Evolutionary conservation across 1,284 basidiomycete species (phyloP), one percentile per base, ranked within the genome.

Genomic region (Microbotryomycetes sp.): DNA sequence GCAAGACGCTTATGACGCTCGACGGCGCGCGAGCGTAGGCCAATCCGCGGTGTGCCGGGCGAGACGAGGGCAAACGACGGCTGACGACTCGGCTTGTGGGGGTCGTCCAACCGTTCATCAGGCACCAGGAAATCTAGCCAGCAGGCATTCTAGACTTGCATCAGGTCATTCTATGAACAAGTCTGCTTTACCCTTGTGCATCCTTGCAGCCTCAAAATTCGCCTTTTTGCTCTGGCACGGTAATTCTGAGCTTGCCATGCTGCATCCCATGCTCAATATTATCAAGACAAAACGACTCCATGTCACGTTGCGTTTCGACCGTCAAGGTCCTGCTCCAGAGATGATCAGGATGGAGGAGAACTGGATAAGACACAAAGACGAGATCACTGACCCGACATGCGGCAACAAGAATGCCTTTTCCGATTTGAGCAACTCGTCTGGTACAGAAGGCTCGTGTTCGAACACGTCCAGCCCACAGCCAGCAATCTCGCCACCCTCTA

Each of bases 281-380:
- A 18, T 69, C 66, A 26, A 75, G 52, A 54, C 73, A 75, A 27
- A 73, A 67, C 3, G 72, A 68, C 65, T 75, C 74, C 74, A 75
- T 75, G 52, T 74, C 69, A 21, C 66, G 70, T 57, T 75, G 74
- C 13, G 74, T 75, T 51, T 75, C 72, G 21, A 73, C 64, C 3
- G 70, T 73, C 46, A 74, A 54, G 2, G 75, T 75, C 7, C 72
- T 91, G 86, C 18, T 9, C 18, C 35, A 11, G 35, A 11, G 11
- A 41, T 41, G 35, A 18, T 41, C 35, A 41, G 35, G 11, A 18
- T 11, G 9, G 35, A 41, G 11, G 35, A 41, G 18, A 41, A 41
- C 9, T 11, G 11, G 18, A 41, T 11, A 9, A 41, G 35, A 41
- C 35, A 41, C 18, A 41, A 9, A 41, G 11, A 11, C 35, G 18